Percentiles rank a stretch among this genome's conserved stretches.
These are phyloP conservation scores for Orbilia javanica DNA, from an alignment of 2,329 filamentous ascomycete species.

Conservation along the genomic window DNA sequence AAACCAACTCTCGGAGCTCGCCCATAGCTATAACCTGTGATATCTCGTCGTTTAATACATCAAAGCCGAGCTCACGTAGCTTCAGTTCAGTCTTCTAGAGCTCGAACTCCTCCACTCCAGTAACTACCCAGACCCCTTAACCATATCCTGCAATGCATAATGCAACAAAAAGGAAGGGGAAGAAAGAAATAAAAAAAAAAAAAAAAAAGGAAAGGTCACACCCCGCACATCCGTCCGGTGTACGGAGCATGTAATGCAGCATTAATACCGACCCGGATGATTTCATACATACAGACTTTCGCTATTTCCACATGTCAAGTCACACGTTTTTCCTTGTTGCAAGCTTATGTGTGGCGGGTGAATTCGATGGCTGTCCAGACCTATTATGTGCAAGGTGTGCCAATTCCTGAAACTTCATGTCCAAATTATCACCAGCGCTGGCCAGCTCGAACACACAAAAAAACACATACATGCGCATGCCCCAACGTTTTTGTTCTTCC, in stretches of 20 bases:
- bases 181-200: not conserved
- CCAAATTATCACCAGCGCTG: not conserved
- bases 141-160: not conserved
- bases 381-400: conserved; percentile 12
- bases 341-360: not conserved
- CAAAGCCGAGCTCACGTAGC: not conserved
- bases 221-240: not conserved
- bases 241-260: no score
- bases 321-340: not conserved
- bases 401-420: conserved; percentile 19
- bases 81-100: not conserved
- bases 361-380: not conserved
- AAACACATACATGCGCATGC: no score
- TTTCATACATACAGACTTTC: not conserved
- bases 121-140: not conserved
- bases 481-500: conserved; percentile 7
- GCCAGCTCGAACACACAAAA: not conserved
- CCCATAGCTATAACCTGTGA: not conserved
- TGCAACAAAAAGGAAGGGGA: not conserved
- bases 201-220: no score
- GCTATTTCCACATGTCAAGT: not conserved
- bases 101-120: not conserved
- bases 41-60: not conserved
- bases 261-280: conserved; percentile 9
- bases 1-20: not conserved